Conservation (phyloP, 1,284 basidiomycete genomes). For the Papiliotrema nemorosa region DNA sequence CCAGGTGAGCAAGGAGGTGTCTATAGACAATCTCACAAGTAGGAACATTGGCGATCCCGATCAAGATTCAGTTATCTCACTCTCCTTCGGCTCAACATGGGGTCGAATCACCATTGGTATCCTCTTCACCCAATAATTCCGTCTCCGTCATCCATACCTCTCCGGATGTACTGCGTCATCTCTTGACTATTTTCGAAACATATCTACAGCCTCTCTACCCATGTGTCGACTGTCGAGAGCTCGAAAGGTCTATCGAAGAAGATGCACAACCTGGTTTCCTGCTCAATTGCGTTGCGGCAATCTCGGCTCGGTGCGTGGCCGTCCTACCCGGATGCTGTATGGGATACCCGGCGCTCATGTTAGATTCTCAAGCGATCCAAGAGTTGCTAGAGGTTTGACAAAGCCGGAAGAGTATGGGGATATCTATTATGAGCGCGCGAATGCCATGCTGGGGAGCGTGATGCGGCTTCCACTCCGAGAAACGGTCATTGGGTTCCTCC, state of each 20-base stretch:
- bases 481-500: constrained; percentile 24
- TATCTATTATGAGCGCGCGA: constrained; percentile 26
- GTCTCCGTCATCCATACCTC: too few relatives aligned
- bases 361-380: constrained; percentile 27
- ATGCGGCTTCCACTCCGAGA: constrained; percentile 28
- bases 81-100: too few relatives aligned
- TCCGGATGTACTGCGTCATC: too few relatives aligned
- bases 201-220: too few relatives aligned
- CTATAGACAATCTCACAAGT: too few relatives aligned
- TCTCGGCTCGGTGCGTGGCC: constrained; percentile 19
- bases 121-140: too few relatives aligned
- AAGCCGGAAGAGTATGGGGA: constrained; percentile 32
- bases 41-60: too few relatives aligned
- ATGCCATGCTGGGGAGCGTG: constrained; percentile 30
- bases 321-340: too few relatives aligned
- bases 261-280: constrained; percentile 15
- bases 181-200: too few relatives aligned
- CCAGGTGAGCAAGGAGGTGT: too few relatives aligned
- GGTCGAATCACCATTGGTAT: too few relatives aligned
- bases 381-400: constrained; percentile 23
- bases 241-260: constrained; percentile 13
- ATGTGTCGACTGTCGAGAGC: constrained; percentile 7
- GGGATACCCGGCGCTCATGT: neutral
- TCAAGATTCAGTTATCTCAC: too few relatives aligned
- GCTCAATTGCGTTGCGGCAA: constrained; percentile 15